Evolutionary conservation across 768 basidiomycete genomes (phyloP).

Genomic region (Inosperma sp.): DNA sequence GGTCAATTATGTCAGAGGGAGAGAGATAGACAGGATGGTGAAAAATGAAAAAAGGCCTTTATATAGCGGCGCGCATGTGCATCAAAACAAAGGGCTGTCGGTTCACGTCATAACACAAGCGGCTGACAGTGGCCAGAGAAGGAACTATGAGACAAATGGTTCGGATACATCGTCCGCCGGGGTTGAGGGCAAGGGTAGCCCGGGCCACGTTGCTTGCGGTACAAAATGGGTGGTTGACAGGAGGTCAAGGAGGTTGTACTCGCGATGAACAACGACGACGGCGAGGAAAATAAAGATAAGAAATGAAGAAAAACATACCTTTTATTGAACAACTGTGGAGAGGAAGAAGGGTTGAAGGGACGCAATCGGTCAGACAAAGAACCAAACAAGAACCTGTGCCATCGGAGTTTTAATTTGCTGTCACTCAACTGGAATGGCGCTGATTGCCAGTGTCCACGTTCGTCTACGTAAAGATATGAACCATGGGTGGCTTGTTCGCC

Average conservation of each 20-base stretch:
- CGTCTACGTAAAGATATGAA: constrained; percentile 6
- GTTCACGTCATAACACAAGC: constrained; percentile 32
- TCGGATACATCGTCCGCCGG: constrained; percentile 13
- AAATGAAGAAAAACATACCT: constrained; percentile 19
- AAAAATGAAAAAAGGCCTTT: constrained; percentile 26
- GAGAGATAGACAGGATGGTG: constrained; percentile 20
- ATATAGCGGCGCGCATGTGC: constrained; percentile 40
- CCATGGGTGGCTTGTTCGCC: too few relatives aligned
- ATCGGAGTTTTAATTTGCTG: constrained; percentile 45
- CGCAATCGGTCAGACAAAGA: constrained; percentile 37
- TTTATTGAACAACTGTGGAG: constrained; percentile 16
- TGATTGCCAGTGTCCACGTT: neutral
- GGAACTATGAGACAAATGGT: too few relatives aligned
- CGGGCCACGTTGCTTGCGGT: constrained; percentile 25
- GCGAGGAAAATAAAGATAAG: constrained; percentile 7
- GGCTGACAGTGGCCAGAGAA: too few relatives aligned
- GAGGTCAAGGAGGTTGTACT: neutral
- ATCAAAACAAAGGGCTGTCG: constrained; percentile 39
- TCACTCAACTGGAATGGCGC: too few relatives aligned
- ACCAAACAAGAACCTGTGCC: constrained; percentile 41
- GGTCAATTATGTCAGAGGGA: constrained; percentile 17
- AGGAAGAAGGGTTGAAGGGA: constrained; percentile 21
- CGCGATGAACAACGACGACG: neutral
- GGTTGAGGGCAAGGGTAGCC: constrained; percentile 14
- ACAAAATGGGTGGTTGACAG: constrained; percentile 13